Conservation (phyloP, 495 filamentous ascomycete species). For the Xylaria venustula region DNA sequence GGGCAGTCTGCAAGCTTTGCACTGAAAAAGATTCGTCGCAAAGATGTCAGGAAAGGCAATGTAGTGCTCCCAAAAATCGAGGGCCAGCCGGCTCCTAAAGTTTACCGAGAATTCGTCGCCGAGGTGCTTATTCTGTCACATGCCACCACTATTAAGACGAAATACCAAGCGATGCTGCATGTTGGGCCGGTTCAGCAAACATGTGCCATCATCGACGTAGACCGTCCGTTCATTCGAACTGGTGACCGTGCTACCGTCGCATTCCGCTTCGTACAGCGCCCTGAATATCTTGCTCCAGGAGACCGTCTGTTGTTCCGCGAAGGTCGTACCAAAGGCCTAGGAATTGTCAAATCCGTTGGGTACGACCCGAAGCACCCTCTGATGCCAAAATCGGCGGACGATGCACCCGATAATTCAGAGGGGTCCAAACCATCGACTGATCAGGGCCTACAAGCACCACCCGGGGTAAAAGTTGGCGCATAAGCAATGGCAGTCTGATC, state of each 20-base stretch:
- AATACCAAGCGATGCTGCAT: conserved; percentile 98
- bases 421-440: conserved; percentile 15
- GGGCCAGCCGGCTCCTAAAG: conserved; percentile 65
- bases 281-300: conserved; percentile 85
- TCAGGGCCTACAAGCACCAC: conserved; percentile 7
- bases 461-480: conserved; percentile 6
- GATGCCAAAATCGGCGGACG: conserved; percentile 24
- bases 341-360: conserved; percentile 88
- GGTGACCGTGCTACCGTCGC: conserved; percentile 90
- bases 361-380: conserved; percentile 65
- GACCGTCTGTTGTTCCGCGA: conserved; percentile 92
- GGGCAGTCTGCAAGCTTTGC: conserved; percentile 94
- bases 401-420: conserved; percentile 13
- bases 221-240: conserved; percentile 91
- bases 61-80: conserved; percentile 87
- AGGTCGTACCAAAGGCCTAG: conserved; percentile 90
- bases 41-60: conserved; percentile 98
- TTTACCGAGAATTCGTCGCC: conserved; percentile 88
- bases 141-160: conserved; percentile 97
- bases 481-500: not conserved
- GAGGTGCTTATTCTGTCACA: conserved; percentile 95
- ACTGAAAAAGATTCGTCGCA: conserved; percentile 76
- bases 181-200: conserved; percentile 95
- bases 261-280: conserved; percentile 93
- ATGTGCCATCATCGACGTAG: conserved; percentile 95